phyloP scores from a whole-genome alignment of 306 rosid species.

The Dalbergia oliveri region DNA sequence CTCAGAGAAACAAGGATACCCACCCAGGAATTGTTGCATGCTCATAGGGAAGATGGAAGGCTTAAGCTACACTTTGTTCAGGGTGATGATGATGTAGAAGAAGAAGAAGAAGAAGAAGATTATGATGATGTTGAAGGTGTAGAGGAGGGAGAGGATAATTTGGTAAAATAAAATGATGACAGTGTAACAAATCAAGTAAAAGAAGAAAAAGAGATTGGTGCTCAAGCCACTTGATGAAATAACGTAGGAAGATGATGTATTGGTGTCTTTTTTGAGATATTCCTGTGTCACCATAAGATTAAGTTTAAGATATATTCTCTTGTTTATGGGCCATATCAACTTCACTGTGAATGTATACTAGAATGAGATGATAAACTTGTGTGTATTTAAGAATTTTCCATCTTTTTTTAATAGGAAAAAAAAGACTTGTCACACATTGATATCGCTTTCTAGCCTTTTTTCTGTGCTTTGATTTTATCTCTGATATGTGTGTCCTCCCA shows the following conservation, averaged over 20 bases:
- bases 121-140: neutral
- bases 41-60: constrained; percentile 86
- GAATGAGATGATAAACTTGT: too few species aligned
- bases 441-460: neutral
- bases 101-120: neutral
- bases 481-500: neutral
- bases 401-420: neutral
- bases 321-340: too few species aligned
- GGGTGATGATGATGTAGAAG: constrained; percentile 29
- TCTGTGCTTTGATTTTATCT: neutral
- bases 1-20: constrained; percentile 70
- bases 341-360: too few species aligned
- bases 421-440: too few species aligned
- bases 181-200: constrained; percentile 32
- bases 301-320: too few species aligned
- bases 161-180: constrained; percentile 8
- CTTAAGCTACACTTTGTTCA: constrained; percentile 71
- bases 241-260: neutral
- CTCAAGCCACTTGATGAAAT: neutral
- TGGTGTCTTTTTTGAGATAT: neutral
- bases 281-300: neutral
- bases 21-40: constrained; percentile 73
- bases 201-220: constrained; percentile 13
- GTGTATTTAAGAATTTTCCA: too few species aligned
- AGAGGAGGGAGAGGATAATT: constrained; percentile 2